Evolutionary conservation across 257 asterid genomes (phyloP).

Genomic region (Nyctanthes arbortristis): DNA sequence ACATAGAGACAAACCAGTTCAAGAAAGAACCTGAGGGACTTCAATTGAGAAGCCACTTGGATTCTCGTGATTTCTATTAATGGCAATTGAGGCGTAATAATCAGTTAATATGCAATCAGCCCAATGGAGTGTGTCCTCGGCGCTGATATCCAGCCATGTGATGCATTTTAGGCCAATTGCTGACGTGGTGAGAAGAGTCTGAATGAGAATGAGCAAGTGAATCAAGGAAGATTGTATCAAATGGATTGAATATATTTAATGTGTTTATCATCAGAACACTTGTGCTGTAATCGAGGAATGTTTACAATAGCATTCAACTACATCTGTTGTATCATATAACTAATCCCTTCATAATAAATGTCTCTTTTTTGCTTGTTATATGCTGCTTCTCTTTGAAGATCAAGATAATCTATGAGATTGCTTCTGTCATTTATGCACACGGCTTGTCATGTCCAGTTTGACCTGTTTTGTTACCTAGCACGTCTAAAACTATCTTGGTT

Average conservation of each 20-base stretch:
- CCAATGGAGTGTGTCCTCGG: not conserved
- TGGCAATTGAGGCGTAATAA: too few relatives aligned
- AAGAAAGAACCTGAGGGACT: conserved; percentile 64
- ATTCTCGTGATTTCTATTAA: conserved; percentile 35
- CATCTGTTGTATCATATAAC: not conserved
- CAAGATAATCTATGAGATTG: too few relatives aligned
- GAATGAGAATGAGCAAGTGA: not conserved
- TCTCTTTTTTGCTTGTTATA: not conserved
- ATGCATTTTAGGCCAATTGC: not conserved
- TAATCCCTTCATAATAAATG: not conserved
- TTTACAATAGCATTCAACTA: not conserved
- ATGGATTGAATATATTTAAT: not conserved
- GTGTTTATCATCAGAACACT: not conserved
- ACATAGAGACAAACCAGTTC: conserved; percentile 63
- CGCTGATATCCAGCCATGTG: not conserved
- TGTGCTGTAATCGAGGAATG: not conserved
- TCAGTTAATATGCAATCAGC: not conserved
- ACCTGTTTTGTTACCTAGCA: not conserved
- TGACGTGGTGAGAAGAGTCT: not conserved
- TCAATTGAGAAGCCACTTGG: conserved; percentile 39
- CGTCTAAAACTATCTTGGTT: not conserved
- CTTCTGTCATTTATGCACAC: too few relatives aligned
- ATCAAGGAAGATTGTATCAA: not conserved
- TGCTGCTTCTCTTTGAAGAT: too few relatives aligned
- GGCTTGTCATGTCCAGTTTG: not conserved